Evolutionary conservation across 768 basidiomycete genomes (phyloP), one percentile per base, ranked within the genome.

Genomic region (Psilocybe sp.): DNA sequence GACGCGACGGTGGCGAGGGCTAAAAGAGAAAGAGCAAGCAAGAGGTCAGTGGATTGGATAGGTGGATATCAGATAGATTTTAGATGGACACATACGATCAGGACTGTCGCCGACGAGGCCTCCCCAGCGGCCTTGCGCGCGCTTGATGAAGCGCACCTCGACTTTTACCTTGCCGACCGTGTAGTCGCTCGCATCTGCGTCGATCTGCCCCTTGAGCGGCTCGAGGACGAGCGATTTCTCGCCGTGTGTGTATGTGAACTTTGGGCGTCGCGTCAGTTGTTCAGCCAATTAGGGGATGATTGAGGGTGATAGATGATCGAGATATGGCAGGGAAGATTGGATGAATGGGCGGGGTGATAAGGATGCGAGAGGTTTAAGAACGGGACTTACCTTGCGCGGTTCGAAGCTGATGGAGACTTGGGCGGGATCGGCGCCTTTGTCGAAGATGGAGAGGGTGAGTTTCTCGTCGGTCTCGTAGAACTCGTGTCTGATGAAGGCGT

Each of bases 391-490:
- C 68, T 79, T 79, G 57, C 85, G 74, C 5, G 84, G 75, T 51
- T 82, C 78, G 53, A 92, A 85, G 34, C 73, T 64, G 58, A 93
- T 67, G 13, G 72, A 73, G 44, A 91, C 80, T 57, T 79, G 66
- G 19, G 69, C 75, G 12, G 85, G 79, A 65, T 91, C 82, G 36
- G 81, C 89, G 57, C 82, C 82, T 57, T 82, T 80, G 69, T 93
- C 85, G 60, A 92, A 92, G 60, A 93, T 73, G 48, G 87, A 85
- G 59, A 93, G 64, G 15, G 73, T 87, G 48, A 92, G 63, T 54
- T 63, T 75, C 52, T 92, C 87, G 57, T 92, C 90, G 11, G 84
- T 87, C 69, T 93, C 91, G 67, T 92, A 93, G 66, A 87, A 93
- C 65, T 91, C 89, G 71, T 92, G 84, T 66, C 89, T 91, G 35